Evolutionary conservation across 2,329 filamentous ascomycete genomes (phyloP), one percentile per base, ranked within the genome.

Genomic region (Diaporthe ampelina): DNA sequence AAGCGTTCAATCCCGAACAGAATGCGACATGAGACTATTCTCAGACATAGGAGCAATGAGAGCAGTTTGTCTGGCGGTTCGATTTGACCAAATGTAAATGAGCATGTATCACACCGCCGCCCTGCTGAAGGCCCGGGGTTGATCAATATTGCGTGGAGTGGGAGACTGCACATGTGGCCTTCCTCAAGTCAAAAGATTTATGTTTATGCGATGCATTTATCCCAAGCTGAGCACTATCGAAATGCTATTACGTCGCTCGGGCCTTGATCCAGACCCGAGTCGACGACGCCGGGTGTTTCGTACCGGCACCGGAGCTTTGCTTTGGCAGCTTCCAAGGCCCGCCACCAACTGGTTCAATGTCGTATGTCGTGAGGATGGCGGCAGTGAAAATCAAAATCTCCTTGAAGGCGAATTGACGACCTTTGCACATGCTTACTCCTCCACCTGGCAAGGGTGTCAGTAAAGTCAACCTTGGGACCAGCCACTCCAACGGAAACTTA

Each of bases 281-380:
- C 11, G 74, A 63, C 11, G 68, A 54, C 21, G 40, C 17, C 17
- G 74, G 74, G 10, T 35, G 59, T 32, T 71, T 74, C 37, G 74
- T 65, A 13, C 72, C 74, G n/a, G 61, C 74, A 52, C 50, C 40
- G 9, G 19, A 50, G 24, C 45, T 52, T 35, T 65, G 74, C 68
- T 50, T 65, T 26, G 74, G 74, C 6, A 75, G n/a, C 59, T 74
- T 74, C 74, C 74, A 75, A 2, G 74, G 72, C 29, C 57, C 74
- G 17, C 59, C 72, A 15, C 52, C 65, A 24, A 29, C 63, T 8
- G 83, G 80, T 59, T 78, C 74, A 32, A 85, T 79, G 26, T 85
- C 82, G 72, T 85, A 85, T 35, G 84, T 79, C 0, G 81, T 80
- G 43, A 85, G 76, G 19, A 85, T 79, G 19, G 81, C 77, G 0